Conservation (phyloP, 2,329 filamentous ascomycete species). For the Pyrenochaeta sp. region DNA sequence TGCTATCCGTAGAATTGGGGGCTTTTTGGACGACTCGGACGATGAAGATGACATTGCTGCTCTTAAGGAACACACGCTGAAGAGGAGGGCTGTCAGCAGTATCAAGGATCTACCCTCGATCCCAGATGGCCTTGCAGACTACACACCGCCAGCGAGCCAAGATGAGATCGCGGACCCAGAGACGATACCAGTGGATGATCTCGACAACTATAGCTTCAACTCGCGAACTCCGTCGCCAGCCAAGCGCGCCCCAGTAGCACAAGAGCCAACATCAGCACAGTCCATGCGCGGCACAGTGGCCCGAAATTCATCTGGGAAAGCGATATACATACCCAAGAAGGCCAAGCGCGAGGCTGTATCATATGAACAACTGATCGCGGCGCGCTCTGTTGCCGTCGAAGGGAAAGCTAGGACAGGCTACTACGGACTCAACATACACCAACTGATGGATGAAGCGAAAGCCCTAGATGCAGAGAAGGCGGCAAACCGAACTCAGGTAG, state of each 20-base stretch:
- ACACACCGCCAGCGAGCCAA: constrained; percentile 48
- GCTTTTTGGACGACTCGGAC: constrained; percentile 52
- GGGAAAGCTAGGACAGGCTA: constrained; percentile 78
- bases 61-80: constrained; percentile 49
- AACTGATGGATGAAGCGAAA: constrained; percentile 75
- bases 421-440: constrained; percentile 92
- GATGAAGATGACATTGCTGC: constrained; percentile 53
- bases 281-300: constrained; percentile 31
- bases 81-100: constrained; percentile 43
- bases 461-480: constrained; percentile 62
- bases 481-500: constrained; percentile 27
- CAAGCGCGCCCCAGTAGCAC: constrained; percentile 21
- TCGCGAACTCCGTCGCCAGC: constrained; percentile 33
- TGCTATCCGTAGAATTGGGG: constrained; percentile 44
- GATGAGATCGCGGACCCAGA: constrained; percentile 39
- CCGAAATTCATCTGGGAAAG: constrained; percentile 65
- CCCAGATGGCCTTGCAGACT: constrained; percentile 34
- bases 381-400: constrained; percentile 68
- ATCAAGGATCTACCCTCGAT: constrained; percentile 36
- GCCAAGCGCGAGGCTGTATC: constrained; percentile 58
- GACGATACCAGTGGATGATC: constrained; percentile 37
- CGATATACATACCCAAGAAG: constrained; percentile 65
- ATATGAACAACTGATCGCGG: constrained; percentile 73
- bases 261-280: constrained; percentile 26
- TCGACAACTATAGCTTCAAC: constrained; percentile 41